Evolutionary conservation across 164 flowering plant species (phyloP), one percentile per base, ranked within the genome.

Genomic region (Sedum album): DNA sequence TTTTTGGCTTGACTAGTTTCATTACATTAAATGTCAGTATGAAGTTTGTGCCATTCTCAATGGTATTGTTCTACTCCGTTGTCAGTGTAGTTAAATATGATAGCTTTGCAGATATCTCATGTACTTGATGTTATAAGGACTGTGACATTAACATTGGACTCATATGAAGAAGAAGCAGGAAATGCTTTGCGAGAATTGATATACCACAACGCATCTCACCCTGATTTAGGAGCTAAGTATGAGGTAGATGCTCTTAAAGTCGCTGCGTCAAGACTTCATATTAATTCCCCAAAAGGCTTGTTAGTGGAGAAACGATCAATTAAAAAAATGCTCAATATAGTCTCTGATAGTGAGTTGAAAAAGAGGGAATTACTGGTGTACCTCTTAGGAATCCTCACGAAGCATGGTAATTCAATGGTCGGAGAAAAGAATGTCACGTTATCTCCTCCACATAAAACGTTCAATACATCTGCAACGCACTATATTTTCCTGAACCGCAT

Each of bases 141-240:
- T 39, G 79, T 78, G 42, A 73, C 66, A n/a, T 86, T 91, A 76
- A 28, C 36, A n/a, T 33, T 86, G 76, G 92, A 86, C 63, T 67
- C 89, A 46, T 73, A 74, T 49, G 97, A 91, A 65, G 86, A 86
- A 74, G 86, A 84, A 71, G 94, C 90, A 68, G 91, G 95, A 55
- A 89, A 77, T 74, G 77, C 75, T 65, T 10, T 93, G 25, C 55
- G 73, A 21, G 77, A 78, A 21, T 74, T 91, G 80, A 72, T 93
- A n/a, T 78, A 72, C 41, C 70, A 64, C 60, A 77, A 72, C 28
- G 42, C 66, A 62, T 71, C 82, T 65, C 67, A 69, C 46, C 75
- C 85, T 31, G 79, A 74, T 70, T 69, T 83, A 26, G 9, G 55
- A 23, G 87, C 78, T 64, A 69, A 69, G 72, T 72, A 76, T 66